A percentile compares a stretch with the other conserved stretches of the same genome.
These are phyloP conservation scores for Iodosphaeria phyllophila DNA, from an alignment of 2,329 filamentous ascomycete species.

Conservation along the genomic window DNA sequence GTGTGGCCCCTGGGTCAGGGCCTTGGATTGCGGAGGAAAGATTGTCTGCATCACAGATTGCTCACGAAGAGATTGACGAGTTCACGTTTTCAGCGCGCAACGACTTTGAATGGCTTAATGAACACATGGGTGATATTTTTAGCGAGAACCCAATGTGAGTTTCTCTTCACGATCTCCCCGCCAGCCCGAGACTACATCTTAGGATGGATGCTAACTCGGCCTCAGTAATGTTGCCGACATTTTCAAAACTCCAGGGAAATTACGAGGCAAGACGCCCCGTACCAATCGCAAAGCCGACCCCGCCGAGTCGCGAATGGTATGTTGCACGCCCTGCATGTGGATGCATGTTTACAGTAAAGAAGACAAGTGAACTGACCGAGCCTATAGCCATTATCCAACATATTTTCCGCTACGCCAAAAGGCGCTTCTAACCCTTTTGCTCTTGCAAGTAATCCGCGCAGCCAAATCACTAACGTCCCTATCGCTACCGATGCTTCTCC, in stretches of 20 bases:
- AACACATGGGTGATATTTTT: constrained; percentile 94
- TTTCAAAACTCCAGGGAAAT: constrained; percentile 84
- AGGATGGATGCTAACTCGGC: constrained; percentile 14
- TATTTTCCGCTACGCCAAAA: constrained; percentile 36
- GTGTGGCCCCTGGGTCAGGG: constrained; percentile 57
- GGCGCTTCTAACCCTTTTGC: constrained; percentile 34
- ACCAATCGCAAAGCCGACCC: constrained; percentile 43
- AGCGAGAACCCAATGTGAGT: constrained; percentile 70
- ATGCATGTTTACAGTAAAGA: too few species aligned
- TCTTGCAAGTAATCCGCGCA: constrained; percentile 25
- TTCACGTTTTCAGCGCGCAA: constrained; percentile 83
- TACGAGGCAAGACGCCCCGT: constrained; percentile 65
- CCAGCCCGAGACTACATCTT: neutral
- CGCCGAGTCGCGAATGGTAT: constrained; percentile 43
- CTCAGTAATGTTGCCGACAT: constrained; percentile 73
- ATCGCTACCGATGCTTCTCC: constrained; percentile 40
- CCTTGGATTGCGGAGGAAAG: constrained; percentile 79
- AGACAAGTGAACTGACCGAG: constrained; percentile 2
- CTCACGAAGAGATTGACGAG: constrained; percentile 73
- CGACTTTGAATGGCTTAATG: constrained; percentile 95
- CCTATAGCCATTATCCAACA: constrained; percentile 36
- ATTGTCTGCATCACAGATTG: constrained; percentile 55
- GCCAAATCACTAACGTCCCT: constrained; percentile 37
- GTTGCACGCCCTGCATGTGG: constrained; percentile 12
- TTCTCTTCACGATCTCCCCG: neutral